Conservation (phyloP, 495 filamentous ascomycete species). For the Penicillium mononematosum region DNA sequence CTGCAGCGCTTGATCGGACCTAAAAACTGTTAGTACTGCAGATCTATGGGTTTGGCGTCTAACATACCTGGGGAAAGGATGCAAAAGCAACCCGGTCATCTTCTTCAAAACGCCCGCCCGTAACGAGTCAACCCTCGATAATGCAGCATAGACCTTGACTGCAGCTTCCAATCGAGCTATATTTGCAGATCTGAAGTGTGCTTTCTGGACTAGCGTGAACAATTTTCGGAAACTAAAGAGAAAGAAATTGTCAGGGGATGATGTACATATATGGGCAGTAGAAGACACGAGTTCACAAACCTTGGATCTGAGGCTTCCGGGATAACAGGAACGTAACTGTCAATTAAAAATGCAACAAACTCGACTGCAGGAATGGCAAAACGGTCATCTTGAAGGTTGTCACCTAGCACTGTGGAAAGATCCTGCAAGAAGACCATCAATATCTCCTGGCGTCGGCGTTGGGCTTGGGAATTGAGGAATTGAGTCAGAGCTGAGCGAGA, state of each 20-base stretch:
- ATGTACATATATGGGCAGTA: neutral
- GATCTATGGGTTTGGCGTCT: neutral
- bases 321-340: slow-evolving; percentile 32
- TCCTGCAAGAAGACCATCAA: slow-evolving; percentile 40
- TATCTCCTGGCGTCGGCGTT: slow-evolving; percentile 28
- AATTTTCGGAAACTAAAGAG: slow-evolving; percentile 52
- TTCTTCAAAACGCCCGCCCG: slow-evolving; percentile 51
- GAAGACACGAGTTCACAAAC: slow-evolving; percentile 10
- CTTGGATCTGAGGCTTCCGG: slow-evolving; percentile 22
- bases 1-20: slow-evolving; percentile 40
- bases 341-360: slow-evolving; percentile 70
- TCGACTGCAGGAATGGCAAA: slow-evolving; percentile 74
- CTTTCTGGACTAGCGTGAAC: slow-evolving; percentile 68
- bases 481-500: slow-evolving; percentile 67
- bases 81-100: slow-evolving; percentile 57
- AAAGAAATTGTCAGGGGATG: neutral
- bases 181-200: slow-evolving; percentile 78
- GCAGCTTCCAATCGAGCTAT: slow-evolving; percentile 76
- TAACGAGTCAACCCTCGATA: slow-evolving; percentile 47
- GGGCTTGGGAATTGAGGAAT: slow-evolving; percentile 39
- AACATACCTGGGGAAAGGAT: slow-evolving; percentile 60
- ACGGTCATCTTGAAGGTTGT: slow-evolving; percentile 60
- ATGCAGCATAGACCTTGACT: slow-evolving; percentile 69
- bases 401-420: slow-evolving; percentile 43
- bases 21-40: slow-evolving; percentile 11